Evolutionary conservation across 164 flowering plant species (phyloP), one percentile per base, ranked within the genome.

Genomic region (Saururus chinensis): DNA sequence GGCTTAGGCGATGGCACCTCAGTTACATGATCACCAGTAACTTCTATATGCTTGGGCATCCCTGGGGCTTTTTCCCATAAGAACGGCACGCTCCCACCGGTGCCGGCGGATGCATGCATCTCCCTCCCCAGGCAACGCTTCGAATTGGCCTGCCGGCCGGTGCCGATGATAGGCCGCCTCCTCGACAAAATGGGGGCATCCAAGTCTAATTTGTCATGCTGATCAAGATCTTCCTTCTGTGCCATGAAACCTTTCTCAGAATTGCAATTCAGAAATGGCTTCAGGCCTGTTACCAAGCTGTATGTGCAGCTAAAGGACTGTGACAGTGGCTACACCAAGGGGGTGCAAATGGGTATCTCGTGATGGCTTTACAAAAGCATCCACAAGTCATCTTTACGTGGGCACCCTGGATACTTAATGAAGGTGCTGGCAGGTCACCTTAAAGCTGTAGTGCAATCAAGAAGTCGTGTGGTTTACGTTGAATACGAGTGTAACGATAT

Each of bases 31-130:
- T 42, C 57, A n/a, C 7, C 42, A 26, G 52, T 61, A 20, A 53
- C 61, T 6, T 53, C 56, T 0, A 40, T 4, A 37, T 77, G 73
- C 70, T 83, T 87, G 8, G 89, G 86, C 60, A 68, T 77, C 7
- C 93, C 89, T 0, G 89, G 84, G 51, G 75, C 78, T 66, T 62
- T 70, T 66, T 87, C 93, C 93, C 93, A 87, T 12, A 79, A 70
- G 58, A 87, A 87, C 22, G 93, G 93, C n/a, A 84, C 66, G 55
- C 84, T 53, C 7, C 74, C 62, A 12, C 66, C 71, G 3, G 79
- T 24, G 51, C 40, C 63, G 58, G 30, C 51, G 9, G 66, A 57
- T 24, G 53, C 57, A 8, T 59, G 53, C 4, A 37, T 55, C 21
- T 49, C 61, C 1, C 60, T 23, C 11, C 74, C 57, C 11, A 61